Base-by-base conservation (phyloP, 148 eudicot genomes). In the Cornus florida region DNA sequence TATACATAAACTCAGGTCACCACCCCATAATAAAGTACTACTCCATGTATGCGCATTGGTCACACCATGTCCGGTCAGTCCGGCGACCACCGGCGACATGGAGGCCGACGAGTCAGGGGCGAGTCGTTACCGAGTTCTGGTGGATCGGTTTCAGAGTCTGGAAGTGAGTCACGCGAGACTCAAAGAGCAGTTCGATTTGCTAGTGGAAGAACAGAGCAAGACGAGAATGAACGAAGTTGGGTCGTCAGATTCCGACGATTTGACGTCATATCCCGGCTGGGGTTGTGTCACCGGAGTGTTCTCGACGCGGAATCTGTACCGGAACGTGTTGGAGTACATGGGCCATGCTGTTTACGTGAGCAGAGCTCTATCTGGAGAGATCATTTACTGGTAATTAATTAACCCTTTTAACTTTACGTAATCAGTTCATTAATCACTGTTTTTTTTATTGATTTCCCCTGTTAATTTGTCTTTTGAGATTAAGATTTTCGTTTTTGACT, bases 291-390 rank as follows among this genome's bases (percentile, higher is more conserved):
- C 82, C 6, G 91, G 87, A 0, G 76, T 80, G 17, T 85, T 82
- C 60, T 77, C 72, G 5, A 4, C 39, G 24, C 50, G 28, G 86
- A 57, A 60, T 77, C 87, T 85, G 35, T 74, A 86, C 77, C 75
- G 76, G 70, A 80, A 76, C 20, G 87, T 88, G 78, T 81, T 92
- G 72, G 90, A 90, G 20, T 80, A 80, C 28, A 67, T 92, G 76
- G 97, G 94, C 14, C 94, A 90, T 73, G 97, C 92, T 20, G 74
- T 90, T 75, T 76, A 83, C 70, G 87, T 89, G 9, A 82, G 78
- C 43, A 68, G 33, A 38, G 75, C 79, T 33, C n/a, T 53, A 7
- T 59, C 92, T 8, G 88, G 87, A 64, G 86, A 90, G 77, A 92
- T 92, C 69, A 75, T 86, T 9, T 92, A 72, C 80, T 92, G 97